phyloP scores from a whole-genome alignment of 176 grass and related monocot species.

The Sorghum bicolor region DNA sequence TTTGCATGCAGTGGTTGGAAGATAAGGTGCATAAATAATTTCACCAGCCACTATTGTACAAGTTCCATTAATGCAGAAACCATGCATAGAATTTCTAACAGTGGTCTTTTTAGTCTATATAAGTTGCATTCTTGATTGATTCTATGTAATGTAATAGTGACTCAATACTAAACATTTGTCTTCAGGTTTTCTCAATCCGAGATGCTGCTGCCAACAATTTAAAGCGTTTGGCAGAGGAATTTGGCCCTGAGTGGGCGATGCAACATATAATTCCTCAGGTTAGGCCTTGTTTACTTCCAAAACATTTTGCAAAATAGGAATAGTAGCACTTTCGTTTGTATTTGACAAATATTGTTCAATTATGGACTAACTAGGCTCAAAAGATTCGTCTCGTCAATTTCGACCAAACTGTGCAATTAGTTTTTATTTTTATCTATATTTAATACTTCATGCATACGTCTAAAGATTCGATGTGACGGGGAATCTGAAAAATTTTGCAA shows the following conservation, averaged over 20 bases:
- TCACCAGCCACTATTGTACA: not conserved
- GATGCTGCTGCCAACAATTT: conserved; percentile 94
- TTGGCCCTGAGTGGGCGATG: conserved; percentile 94
- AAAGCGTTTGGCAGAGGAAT: conserved; percentile 91
- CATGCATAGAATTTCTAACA: not conserved
- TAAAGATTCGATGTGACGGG: too few species aligned
- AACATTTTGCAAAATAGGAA: too few species aligned
- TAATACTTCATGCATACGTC: too few species aligned
- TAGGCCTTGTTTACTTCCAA: too few species aligned
- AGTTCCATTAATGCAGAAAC: not conserved
- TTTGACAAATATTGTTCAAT: too few species aligned
- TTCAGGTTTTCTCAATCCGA: conserved; percentile 93
- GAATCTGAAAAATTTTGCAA: too few species aligned
- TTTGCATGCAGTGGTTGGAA: conserved; percentile 99
- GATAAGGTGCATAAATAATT: conserved; percentile 65
- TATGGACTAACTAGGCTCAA: too few species aligned
- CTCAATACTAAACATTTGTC: not conserved
- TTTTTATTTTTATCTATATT: too few species aligned
- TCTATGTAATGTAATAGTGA: not conserved
- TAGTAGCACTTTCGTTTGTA: too few species aligned
- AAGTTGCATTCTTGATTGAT: not conserved
- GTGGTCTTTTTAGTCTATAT: not conserved
- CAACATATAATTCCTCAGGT: conserved; percentile 96
- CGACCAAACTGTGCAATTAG: too few species aligned
- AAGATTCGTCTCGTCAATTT: too few species aligned